Evolutionary conservation across 2,329 filamentous ascomycete genomes (phyloP), one percentile per base, ranked within the genome.

Genomic region (Pyricularia grisea): DNA sequence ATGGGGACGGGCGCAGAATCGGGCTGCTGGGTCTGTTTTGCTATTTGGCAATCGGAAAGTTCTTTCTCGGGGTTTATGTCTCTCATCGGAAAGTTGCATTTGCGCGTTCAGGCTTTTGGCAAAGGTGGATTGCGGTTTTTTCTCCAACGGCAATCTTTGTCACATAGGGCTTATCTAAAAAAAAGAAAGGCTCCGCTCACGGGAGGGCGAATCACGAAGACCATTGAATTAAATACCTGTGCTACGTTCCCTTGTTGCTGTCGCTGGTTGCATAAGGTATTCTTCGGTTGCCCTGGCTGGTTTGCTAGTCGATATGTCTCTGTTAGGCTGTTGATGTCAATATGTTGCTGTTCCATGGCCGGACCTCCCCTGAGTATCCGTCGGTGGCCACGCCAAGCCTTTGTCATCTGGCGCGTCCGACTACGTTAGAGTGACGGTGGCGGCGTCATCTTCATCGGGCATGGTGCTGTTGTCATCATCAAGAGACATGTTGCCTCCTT

Each of bases 61-160:
- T 79, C 31, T 55, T 68, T 67, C 60, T 69, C 68, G 70, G 65
- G 69, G 67, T 76, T 76, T 28, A 75, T 76, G 74, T 75, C 72
- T 76, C 73, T 71, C 63, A 74, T 63, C 74, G 72, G 73, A 75
- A 72, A 73, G 75, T 74, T 81, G 79, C 79, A 79, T 81, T 81
- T 81, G 78, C 78, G 77, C 78, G 79, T 81, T 80, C 77, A 75
- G 78, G 78, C 76, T 78, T 78, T 78, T 68, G 67, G 67, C 67
- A 68, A 68, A 68, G 67, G 67, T 73, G 77, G 79, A 78, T 63
- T 74, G 78, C 77, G 78, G 75, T 77, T 78, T 77, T 77, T 73
- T 67, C 65, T 58, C 67, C 60, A 63, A 79, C 77, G 79, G 78
- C 79, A 80, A 78, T 77, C 75, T 68, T 79, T 81, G 79, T 80